Percentiles rank a stretch among this genome's conserved stretches.
These are phyloP conservation scores for Pontederia crassipes DNA, from an alignment of 176 grass and related monocot genomes.

Conservation along the genomic window DNA sequence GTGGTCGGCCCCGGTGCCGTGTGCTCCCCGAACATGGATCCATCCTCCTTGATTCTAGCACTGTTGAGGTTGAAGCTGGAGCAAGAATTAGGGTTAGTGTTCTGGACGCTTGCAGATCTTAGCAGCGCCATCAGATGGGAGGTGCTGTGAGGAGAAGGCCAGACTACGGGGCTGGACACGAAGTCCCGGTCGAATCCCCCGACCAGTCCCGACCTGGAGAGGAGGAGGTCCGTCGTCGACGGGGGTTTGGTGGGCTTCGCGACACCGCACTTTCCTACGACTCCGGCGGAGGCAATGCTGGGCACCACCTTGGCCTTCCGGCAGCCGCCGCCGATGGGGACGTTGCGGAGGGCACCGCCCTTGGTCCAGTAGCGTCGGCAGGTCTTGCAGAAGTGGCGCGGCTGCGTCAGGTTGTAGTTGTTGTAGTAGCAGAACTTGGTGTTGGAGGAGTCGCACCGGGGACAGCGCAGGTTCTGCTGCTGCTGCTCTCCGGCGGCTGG, in stretches of 20 bases:
- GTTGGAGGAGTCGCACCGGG: slow-evolving; percentile 63
- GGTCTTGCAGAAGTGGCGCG: slow-evolving; percentile 81
- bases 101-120: background rate
- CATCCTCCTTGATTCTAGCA: background rate
- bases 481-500: background rate
- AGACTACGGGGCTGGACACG: background rate
- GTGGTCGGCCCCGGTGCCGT: background rate
- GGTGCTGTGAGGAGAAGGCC: background rate
- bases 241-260: background rate
- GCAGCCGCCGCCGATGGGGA: slow-evolving; percentile 62
- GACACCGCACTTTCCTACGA: background rate
- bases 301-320: slow-evolving; percentile 24
- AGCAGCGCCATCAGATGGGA: background rate
- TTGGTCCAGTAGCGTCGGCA: slow-evolving; percentile 88
- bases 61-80: background rate
- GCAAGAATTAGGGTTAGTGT: background rate
- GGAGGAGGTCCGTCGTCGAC: background rate
- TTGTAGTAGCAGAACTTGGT: slow-evolving; percentile 95
- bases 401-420: slow-evolving; percentile 71
- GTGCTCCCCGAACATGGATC: background rate
- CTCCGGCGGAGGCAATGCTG: background rate
- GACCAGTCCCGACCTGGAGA: background rate
- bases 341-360: slow-evolving; percentile 72
- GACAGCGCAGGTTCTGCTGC: slow-evolving; percentile 30
- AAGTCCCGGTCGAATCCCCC: background rate